phyloP scores from a whole-genome alignment of 768 basidiomycete species.

The Lepiota brunneoincarnata region DNA sequence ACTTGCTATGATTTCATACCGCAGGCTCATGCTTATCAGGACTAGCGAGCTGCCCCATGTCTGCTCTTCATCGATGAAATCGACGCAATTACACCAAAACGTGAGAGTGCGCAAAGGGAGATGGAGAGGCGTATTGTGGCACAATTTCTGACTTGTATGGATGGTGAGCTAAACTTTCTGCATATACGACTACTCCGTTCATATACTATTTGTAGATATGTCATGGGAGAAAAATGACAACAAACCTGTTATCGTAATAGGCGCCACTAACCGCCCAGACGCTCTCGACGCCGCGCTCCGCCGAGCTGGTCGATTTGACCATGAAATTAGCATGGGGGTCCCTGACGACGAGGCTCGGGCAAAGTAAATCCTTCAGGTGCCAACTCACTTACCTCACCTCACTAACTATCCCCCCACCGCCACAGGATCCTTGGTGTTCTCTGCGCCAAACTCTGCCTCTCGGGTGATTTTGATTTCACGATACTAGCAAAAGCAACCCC shows the following conservation, averaged over 20 bases:
- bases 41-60: constrained; percentile 84
- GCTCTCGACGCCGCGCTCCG: constrained; percentile 91
- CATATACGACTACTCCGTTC: not conserved
- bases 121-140: constrained; percentile 98
- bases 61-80: constrained; percentile 97
- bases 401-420: not conserved
- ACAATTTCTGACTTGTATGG: constrained; percentile 98
- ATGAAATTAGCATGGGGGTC: constrained; percentile 97
- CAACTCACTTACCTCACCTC: not conserved
- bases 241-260: constrained; percentile 91
- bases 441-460: constrained; percentile 78
- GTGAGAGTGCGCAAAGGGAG: constrained; percentile 96
- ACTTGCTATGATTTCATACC: constrained; percentile 14
- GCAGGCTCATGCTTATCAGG: not conserved
- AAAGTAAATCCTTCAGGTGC: constrained; percentile 48
- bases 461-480: constrained; percentile 85
- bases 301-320: constrained; percentile 93
- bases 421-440: constrained; percentile 86
- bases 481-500: constrained; percentile 90
- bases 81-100: constrained; percentile 95
- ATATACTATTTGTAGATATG: constrained; percentile 55
- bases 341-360: constrained; percentile 89
- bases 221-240: constrained; percentile 94
- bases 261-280: constrained; percentile 95
- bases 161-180: constrained; percentile 56